A percentile compares a stretch with the other conserved stretches of the same genome.
phyloP scores from a whole-genome alignment of 305 asterid species.

The Plantago coronopus region DNA sequence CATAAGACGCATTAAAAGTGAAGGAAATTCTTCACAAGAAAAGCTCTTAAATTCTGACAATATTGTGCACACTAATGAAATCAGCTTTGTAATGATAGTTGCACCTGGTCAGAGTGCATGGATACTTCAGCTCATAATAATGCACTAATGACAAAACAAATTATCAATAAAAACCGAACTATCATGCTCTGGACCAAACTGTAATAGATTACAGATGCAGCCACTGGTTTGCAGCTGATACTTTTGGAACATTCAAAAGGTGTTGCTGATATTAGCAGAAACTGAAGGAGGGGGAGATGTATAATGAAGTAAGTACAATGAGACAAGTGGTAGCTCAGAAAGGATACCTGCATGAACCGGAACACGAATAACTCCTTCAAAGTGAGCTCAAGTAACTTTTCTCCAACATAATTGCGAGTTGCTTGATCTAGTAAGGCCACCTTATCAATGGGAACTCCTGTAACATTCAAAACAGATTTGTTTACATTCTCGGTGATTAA shows the following conservation, averaged over 20 bases:
- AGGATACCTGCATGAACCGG: slow-evolving; percentile 89
- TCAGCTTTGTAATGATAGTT: too few relatives aligned
- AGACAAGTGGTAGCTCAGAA: slow-evolving; percentile 19
- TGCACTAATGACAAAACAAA: too few relatives aligned
- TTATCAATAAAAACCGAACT: too few relatives aligned
- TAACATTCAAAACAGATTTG: slow-evolving; percentile 6
- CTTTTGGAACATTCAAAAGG: too few relatives aligned
- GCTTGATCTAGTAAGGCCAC: slow-evolving; percentile 73
- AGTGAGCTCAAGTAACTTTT: slow-evolving; percentile 81
- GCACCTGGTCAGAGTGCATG: too few relatives aligned
- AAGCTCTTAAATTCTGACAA: background rate
- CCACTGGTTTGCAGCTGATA: too few relatives aligned
- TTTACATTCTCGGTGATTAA: background rate
- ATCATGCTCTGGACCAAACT: too few relatives aligned
- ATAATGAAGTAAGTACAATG: background rate
- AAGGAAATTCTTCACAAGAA: background rate
- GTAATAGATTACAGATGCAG: too few relatives aligned
- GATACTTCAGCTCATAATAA: too few relatives aligned
- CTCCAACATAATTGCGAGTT: slow-evolving; percentile 83
- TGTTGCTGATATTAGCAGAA: too few relatives aligned
- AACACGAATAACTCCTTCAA: slow-evolving; percentile 73
- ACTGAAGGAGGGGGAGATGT: too few relatives aligned
- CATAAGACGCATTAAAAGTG: slow-evolving; percentile 18
- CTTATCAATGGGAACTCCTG: slow-evolving; percentile 92
- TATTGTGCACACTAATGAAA: background rate